Percentiles rank a stretch among this genome's conserved stretches.
Conservation (phyloP, 1,284 basidiomycete genomes). For the Ceratobasidium sp. region DNA sequence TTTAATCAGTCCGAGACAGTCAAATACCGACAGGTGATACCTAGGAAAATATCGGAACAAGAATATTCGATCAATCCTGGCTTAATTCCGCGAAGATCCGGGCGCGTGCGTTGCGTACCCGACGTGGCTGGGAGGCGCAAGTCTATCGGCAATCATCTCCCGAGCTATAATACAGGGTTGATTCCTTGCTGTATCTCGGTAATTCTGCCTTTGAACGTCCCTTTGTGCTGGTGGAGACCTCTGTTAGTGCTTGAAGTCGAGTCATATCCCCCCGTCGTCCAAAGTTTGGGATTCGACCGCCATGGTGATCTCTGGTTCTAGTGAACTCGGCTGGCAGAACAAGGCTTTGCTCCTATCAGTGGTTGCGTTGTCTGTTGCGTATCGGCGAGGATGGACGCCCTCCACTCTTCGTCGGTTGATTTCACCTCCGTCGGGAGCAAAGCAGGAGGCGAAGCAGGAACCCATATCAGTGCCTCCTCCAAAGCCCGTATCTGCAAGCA, state of each 20-base stretch:
- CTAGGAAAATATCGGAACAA: constrained; percentile 19
- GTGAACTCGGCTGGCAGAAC: constrained; percentile 15
- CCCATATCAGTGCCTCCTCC: constrained; percentile 4
- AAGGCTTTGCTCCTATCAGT: constrained; percentile 8
- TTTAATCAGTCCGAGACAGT: not conserved
- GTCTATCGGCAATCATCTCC: not conserved
- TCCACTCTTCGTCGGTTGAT: constrained; percentile 14
- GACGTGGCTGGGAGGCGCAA: constrained; percentile 37
- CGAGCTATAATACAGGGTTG: constrained; percentile 1
- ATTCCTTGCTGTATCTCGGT: not conserved
- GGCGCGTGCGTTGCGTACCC: not conserved
- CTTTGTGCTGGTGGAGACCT: not conserved
- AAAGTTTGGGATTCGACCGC: not conserved
- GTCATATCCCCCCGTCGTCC: not conserved
- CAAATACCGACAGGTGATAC: not conserved
- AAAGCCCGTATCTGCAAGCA: constrained; percentile 35
- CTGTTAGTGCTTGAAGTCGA: not conserved
- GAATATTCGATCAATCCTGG: constrained; percentile 1
- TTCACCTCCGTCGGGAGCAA: not conserved
- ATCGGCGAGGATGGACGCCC: constrained; percentile 30
- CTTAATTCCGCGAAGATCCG: constrained; percentile 42
- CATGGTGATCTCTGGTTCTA: constrained; percentile 7
- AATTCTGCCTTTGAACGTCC: not conserved
- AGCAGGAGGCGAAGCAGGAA: constrained; percentile 5
- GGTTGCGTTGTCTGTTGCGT: constrained; percentile 13